Evolutionary conservation across 2,329 filamentous ascomycete genomes (phyloP), one percentile per base, ranked within the genome.

Genomic region (Dactylellina cionopaga): DNA sequence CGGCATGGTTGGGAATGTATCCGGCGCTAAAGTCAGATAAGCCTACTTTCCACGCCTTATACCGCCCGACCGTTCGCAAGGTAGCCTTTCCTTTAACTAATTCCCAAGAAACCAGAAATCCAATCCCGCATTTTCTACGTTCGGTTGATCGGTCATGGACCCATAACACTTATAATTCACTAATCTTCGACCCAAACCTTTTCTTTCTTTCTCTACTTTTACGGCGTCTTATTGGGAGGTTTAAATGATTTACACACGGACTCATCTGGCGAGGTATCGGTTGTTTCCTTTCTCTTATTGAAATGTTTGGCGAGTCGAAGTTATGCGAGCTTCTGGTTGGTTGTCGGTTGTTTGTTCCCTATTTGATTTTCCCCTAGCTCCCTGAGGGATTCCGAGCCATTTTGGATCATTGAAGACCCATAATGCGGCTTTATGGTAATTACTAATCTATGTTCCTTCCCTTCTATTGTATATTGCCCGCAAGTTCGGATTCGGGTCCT

Each of bases 11-110:
- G 65, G 65, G 24, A 70, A 70, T 35, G 65, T 70, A 27, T 70
- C 65, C 37, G 65, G 65, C 33, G 65, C 65, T n/a, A 70, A 70
- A 49, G 65, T 70, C 17, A 70, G 65, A 60, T 70, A 68, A 54
- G 13, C 41, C 43, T 44, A 22, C n/a, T 39, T 37, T 62, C 43
- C 44, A 19, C 33, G 31, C 44, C 43, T 31, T 41, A 25, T 35
- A 15, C n/a, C 15, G 29, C 11, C 31, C 15, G 19, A 29, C 2
- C 17, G 25, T 2, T 33, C 33, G 4, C 56, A 19, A 19, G n/a
- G 10, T 35, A 37, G 13, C 5, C 37, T 51, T 27, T n/a, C 11
- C 6, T 47, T 24, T n/a, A 31, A 47, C 51, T 55, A 55, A 55
- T 55, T 27, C 29, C 29, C 24, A 15, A 17, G 31, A 43, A 13